Conservation (phyloP, 192 early-diverging fungal genomes). For the Chytriomyces sp. region DNA sequence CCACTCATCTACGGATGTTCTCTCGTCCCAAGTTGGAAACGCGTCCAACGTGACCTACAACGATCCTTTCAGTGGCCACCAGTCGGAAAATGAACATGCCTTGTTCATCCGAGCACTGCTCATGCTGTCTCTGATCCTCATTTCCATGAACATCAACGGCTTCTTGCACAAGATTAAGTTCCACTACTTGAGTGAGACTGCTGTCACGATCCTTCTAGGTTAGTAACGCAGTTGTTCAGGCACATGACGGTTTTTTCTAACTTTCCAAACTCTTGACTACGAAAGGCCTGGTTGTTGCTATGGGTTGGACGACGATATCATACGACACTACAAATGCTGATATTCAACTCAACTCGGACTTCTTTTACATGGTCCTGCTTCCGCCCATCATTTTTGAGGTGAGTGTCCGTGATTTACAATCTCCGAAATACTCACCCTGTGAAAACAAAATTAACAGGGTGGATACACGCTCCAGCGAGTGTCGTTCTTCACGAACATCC, state of each 20-base stretch:
- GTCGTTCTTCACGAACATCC: slow-evolving; percentile 60
- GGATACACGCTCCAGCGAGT: slow-evolving; percentile 59
- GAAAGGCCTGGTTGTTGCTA: slow-evolving; percentile 56
- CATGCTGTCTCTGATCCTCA: slow-evolving; percentile 57
- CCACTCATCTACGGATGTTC: not conserved
- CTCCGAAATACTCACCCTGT: not conserved
- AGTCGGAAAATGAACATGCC: slow-evolving; percentile 30
- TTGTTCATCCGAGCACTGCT: slow-evolving; percentile 57
- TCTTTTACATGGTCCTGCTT: slow-evolving; percentile 67
- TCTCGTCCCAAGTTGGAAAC: not conserved
- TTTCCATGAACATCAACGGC: slow-evolving; percentile 58
- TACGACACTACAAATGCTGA: slow-evolving; percentile 52
- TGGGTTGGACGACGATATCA: slow-evolving; percentile 54
- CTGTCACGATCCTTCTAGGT: slow-evolving; percentile 61
- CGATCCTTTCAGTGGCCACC: not conserved
- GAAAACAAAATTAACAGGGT: slow-evolving; percentile 41
- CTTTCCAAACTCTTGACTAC: not conserved
- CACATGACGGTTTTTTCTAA: not conserved
- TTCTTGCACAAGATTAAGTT: slow-evolving; percentile 62
- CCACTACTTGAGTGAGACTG: slow-evolving; percentile 61
- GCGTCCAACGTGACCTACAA: not conserved
- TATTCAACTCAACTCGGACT: slow-evolving; percentile 59
- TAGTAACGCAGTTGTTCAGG: not conserved
- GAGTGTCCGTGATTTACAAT: not conserved
- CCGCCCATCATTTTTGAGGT: slow-evolving; percentile 69